phyloP scores from a whole-genome alignment of 352 stramenopile species.

The Phytophthora idaei region DNA sequence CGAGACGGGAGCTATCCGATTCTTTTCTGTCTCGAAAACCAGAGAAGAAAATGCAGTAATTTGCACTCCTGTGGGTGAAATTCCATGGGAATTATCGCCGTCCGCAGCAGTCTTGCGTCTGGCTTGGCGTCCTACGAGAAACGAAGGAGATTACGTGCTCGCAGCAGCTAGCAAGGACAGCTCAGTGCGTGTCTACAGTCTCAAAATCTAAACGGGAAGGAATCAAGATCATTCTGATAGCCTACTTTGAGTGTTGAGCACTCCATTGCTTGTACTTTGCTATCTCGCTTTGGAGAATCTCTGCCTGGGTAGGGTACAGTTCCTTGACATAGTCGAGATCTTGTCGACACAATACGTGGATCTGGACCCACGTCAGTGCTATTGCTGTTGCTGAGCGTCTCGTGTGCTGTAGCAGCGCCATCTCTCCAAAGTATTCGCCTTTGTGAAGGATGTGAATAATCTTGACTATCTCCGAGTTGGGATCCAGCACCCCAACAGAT shows the following conservation, averaged over 20 bases:
- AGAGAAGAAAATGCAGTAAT: background rate
- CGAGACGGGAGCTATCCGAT: constrained; percentile 55
- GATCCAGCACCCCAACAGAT: constrained; percentile 67
- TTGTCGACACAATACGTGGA: constrained; percentile 61
- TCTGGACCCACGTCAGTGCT: constrained; percentile 74
- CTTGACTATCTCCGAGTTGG: constrained; percentile 44
- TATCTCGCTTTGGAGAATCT: constrained; percentile 69
- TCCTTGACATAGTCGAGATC: constrained; percentile 69
- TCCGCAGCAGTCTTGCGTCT: constrained; percentile 55
- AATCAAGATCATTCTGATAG: background rate
- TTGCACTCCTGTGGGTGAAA: constrained; percentile 9
- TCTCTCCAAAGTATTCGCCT: constrained; percentile 79
- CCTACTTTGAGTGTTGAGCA: constrained; percentile 14
- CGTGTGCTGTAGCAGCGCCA: constrained; percentile 63
- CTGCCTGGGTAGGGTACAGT: constrained; percentile 55
- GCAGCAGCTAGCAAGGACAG: constrained; percentile 55
- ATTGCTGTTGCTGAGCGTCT: constrained; percentile 66
- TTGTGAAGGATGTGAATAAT: constrained; percentile 72
- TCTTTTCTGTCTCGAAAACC: constrained; percentile 36
- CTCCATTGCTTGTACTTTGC: constrained; percentile 66
- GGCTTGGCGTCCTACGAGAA: constrained; percentile 41
- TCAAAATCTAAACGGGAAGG: background rate
- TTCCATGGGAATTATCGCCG: constrained; percentile 34
- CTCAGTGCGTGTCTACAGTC: constrained; percentile 57
- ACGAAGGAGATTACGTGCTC: constrained; percentile 19